A percentile compares a stretch with the other conserved stretches of the same genome.
Evolutionary conservation across 1,284 basidiomycete species (phyloP).

Genomic region (Malassezia caprae): DNA sequence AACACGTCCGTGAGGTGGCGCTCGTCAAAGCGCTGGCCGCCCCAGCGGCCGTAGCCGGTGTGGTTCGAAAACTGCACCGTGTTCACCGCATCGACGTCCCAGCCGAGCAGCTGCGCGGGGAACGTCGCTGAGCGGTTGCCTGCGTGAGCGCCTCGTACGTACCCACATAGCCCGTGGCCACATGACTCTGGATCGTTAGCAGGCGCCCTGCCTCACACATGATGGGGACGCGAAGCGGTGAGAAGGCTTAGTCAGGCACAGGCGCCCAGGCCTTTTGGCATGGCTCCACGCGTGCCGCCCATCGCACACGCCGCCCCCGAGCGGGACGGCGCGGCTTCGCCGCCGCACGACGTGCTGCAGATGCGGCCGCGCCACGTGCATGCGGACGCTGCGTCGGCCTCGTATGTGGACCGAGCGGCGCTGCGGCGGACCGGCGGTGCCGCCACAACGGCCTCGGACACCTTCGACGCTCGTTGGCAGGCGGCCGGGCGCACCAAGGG

Average conservation of each 20-base stretch:
- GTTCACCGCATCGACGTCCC: slow-evolving; percentile 91
- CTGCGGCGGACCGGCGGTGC: slow-evolving; percentile 17
- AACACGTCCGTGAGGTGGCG: slow-evolving; percentile 48
- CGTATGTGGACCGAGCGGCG: slow-evolving; percentile 25
- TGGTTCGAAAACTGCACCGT: slow-evolving; percentile 77
- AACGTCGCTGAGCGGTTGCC: slow-evolving; percentile 76
- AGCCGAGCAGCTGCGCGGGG: slow-evolving; percentile 85
- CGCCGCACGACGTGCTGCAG: not conserved
- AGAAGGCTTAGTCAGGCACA: not conserved
- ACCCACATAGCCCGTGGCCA: slow-evolving; percentile 90
- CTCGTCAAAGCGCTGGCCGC: slow-evolving; percentile 49
- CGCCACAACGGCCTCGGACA: not conserved
- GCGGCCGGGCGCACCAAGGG: slow-evolving; percentile 8
- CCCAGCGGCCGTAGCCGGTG: slow-evolving; percentile 59
- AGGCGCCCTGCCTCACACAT: slow-evolving; percentile 26
- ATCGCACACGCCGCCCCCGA: not conserved
- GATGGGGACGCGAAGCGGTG: not conserved
- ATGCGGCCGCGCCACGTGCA: not conserved
- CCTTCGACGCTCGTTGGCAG: not conserved
- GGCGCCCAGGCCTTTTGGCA: not conserved
- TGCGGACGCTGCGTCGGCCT: not conserved
- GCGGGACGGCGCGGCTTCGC: not conserved
- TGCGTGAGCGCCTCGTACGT: slow-evolving; percentile 50
- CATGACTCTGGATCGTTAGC: slow-evolving; percentile 74
- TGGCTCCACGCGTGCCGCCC: not conserved